A percentile compares a stretch with the other conserved stretches of the same genome.
Evolutionary conservation across 139 green algal species (phyloP).

Genomic region (Raphidocelis subcapitata): DNA sequence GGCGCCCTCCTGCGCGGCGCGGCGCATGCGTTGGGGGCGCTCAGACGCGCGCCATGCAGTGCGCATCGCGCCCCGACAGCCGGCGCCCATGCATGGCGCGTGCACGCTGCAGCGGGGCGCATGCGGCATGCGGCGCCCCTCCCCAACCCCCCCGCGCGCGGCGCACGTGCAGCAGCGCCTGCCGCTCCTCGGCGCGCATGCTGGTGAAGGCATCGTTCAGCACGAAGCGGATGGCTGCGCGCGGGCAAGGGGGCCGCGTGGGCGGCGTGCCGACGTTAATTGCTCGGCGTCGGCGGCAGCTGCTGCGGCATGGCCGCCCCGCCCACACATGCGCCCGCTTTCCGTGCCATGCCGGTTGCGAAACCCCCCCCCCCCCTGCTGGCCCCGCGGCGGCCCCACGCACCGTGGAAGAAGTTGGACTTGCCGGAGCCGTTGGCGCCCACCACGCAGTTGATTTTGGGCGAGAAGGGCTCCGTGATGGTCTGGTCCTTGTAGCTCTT

Average conservation of each 20-base stretch:
- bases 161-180: conserved; percentile 92
- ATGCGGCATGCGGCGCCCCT: too few relatives aligned
- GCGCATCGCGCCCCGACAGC: too few relatives aligned
- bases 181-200: conserved; percentile 80
- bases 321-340: too few relatives aligned
- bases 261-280: not conserved
- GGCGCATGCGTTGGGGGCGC: too few relatives aligned
- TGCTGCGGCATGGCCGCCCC: not conserved
- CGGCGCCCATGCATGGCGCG: too few relatives aligned
- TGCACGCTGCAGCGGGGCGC: too few relatives aligned
- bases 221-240: conserved; percentile 96
- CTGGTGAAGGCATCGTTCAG: conserved; percentile 85
- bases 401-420: conserved; percentile 99
- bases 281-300: not conserved
- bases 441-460: conserved; percentile 92
- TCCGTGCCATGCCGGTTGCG: too few relatives aligned
- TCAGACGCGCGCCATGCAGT: too few relatives aligned
- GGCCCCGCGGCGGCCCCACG: too few relatives aligned
- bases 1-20: conserved; percentile 83
- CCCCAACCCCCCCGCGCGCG: too few relatives aligned
- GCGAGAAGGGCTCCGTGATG: conserved; percentile 81
- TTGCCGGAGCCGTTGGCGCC: conserved; percentile 99
- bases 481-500: conserved; percentile 98
- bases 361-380: too few relatives aligned
- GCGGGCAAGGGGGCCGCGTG: not conserved